Percentiles rank a stretch among this genome's conserved stretches.
Evolutionary conservation across 495 filamentous ascomycete species (phyloP).

Genomic region (Podospora appendiculata): DNA sequence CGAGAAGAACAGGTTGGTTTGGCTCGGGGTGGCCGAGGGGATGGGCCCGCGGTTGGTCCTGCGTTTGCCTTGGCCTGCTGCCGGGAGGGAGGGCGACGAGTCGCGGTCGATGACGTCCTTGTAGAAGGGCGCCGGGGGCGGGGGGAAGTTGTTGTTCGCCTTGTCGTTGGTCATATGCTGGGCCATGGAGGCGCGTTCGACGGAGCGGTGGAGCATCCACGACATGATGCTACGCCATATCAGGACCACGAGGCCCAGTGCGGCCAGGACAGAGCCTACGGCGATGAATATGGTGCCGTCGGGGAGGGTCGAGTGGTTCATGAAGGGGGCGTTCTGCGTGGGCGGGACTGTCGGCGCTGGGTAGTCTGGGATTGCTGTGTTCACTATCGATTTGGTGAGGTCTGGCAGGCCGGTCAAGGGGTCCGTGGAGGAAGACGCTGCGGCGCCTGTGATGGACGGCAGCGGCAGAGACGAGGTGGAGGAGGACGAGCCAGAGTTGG

Average conservation of each 20-base stretch:
- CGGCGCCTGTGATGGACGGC: too few species aligned
- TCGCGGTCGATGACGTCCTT: conserved; percentile 46
- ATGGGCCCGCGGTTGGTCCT: conserved; percentile 33
- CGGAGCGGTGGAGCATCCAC: conserved; percentile 87
- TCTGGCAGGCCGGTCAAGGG: conserved; percentile 32
- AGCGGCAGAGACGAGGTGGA: too few species aligned
- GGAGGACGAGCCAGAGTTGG: neutral
- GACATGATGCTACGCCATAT: conserved; percentile 84
- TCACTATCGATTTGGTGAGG: conserved; percentile 30
- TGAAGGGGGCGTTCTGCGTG: conserved; percentile 80
- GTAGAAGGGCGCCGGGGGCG: conserved; percentile 46
- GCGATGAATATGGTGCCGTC: conserved; percentile 96
- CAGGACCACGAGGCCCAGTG: conserved; percentile 70
- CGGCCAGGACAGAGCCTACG: conserved; percentile 80
- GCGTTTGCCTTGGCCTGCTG: conserved; percentile 21
- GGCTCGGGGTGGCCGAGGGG: conserved; percentile 38
- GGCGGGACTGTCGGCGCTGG: conserved; percentile 68
- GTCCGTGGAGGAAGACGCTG: conserved; percentile 1
- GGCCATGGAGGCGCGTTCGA: conserved; percentile 67
- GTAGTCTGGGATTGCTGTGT: conserved; percentile 34
- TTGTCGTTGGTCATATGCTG: conserved; percentile 63
- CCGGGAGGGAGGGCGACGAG: conserved; percentile 51
- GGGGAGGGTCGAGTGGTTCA: conserved; percentile 85
- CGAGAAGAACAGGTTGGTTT: conserved; percentile 79
- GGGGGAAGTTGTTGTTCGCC: conserved; percentile 33